Base-by-base conservation (phyloP, 139 green algal genomes). In the Micractinium sp. region DNA sequence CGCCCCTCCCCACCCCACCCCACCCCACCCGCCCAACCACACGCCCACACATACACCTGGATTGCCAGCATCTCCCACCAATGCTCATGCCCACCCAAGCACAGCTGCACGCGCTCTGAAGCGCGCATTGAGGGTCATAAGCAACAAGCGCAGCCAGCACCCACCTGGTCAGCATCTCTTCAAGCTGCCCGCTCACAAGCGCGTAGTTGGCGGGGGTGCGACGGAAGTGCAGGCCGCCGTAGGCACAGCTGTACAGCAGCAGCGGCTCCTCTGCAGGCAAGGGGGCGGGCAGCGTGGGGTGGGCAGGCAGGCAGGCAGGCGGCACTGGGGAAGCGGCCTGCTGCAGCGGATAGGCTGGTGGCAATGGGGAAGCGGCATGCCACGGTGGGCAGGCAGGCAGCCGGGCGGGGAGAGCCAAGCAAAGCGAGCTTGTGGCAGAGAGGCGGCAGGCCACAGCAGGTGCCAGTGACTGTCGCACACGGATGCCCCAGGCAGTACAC, bases 161-260 rank as follows among this genome's bases (percentile, higher is more conserved):
- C 33, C 89, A 84, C 78, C 85, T 81, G 88, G 90, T 85, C 81
- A 85, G 83, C 83, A 78, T 63, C n/a, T 79, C 74, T 36, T 89
- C 66, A 60, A 93, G 83, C 67, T 69, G 66, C 18, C 66, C 33
- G 23, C 38, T 22, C 60, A 92, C 90, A 36, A 61, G 33, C 35
- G 53, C 41, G 25, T 86, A 33, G 60, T 82, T 92, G 29, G 38
- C 61, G 18, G 78, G 27, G 29, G 67, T 87, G 80, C 83, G 77
- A 3, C 73, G 83, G 23, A 90, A 94, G 19, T 38, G 7, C 60
- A 93, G 76, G 67, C 88, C 83, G 78, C 89, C 38, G 85, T 94
- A 98, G 25, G 84, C 85, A 87, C 94, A 97, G 38, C 47, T 79
- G 85, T 92, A 95, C 63, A 98, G 93, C 90, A 98, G 86, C 88